Percentiles rank a stretch among this genome's conserved stretches.
phyloP scores from a whole-genome alignment of 2,329 filamentous ascomycete species.

The Aspergillus calidoustus region DNA sequence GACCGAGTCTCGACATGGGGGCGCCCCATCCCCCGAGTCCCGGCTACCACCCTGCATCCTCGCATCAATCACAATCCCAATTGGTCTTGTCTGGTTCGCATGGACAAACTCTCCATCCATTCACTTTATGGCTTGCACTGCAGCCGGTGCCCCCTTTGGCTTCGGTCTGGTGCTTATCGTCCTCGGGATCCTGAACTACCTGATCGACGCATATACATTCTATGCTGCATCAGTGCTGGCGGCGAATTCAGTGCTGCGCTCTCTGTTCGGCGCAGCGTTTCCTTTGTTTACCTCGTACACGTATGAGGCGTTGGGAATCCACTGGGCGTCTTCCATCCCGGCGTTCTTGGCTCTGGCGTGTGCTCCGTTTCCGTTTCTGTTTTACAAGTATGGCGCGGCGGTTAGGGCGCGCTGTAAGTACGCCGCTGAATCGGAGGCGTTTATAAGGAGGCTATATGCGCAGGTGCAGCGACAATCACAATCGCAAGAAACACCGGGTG shows the following conservation, averaged over 20 bases:
- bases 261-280: neutral
- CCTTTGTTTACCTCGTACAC: neutral
- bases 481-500: too few relatives aligned
- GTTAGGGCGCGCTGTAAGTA: constrained; percentile 2
- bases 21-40: neutral
- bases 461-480: too few relatives aligned
- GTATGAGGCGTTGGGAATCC: neutral
- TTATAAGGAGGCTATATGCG: neutral
- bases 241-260: neutral
- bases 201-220: neutral
- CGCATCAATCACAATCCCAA: neutral
- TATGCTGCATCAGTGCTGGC: neutral
- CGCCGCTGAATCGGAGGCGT: constrained; percentile 1
- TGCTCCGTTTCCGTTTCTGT: constrained; percentile 3
- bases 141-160: neutral
- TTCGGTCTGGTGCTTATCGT: neutral
- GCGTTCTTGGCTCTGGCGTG: neutral
- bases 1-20: neutral
- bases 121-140: neutral
- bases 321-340: neutral
- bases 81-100: constrained; percentile 4
- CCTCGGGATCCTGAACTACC: neutral
- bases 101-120: neutral
- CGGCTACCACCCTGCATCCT: neutral
- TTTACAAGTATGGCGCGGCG: neutral